phyloP scores from a whole-genome alignment of 2,329 filamentous ascomycete genomes.

The Knoxdaviesia capensis region DNA sequence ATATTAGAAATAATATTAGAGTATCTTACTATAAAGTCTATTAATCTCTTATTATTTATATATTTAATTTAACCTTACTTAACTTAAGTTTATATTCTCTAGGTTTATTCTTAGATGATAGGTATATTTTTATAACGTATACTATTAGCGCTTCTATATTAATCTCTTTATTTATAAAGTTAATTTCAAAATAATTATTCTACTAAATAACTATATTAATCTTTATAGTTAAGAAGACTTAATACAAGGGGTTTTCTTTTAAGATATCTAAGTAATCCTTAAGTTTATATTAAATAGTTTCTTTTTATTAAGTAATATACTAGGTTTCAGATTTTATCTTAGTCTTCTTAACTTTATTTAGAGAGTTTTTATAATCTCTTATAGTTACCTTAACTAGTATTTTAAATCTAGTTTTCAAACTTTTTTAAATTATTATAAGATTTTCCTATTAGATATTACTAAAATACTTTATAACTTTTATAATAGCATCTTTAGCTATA shows the following conservation, averaged over 20 bases:
- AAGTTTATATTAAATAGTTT: constrained; percentile 4
- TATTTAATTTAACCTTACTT: background rate
- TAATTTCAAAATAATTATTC: background rate
- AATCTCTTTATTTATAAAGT: background rate
- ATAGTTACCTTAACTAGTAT: constrained; percentile 1
- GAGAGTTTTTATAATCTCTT: background rate
- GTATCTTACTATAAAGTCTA: constrained; percentile 1
- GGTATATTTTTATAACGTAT: background rate
- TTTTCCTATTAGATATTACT: background rate
- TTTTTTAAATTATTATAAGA: constrained; percentile 2
- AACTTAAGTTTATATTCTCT: background rate
- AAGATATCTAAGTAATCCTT: constrained; percentile 1
- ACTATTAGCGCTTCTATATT: background rate
- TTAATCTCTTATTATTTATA: constrained; percentile 1
- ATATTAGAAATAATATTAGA: constrained; percentile 5
- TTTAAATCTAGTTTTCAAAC: constrained; percentile 4
- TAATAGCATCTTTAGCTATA: background rate
- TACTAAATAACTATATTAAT: constrained; percentile 1
- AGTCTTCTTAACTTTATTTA: background rate
- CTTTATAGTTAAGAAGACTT: background rate
- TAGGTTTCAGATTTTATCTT: background rate
- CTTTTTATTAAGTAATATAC: background rate
- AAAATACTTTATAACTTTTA: background rate
- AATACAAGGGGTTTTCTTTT: constrained; percentile 3
- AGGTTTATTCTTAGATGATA: background rate